Percentiles rank a stretch among this genome's conserved stretches.
These are phyloP conservation scores for Zizania latifolia DNA, from an alignment of 176 grass and related monocot genomes.

Conservation along the genomic window DNA sequence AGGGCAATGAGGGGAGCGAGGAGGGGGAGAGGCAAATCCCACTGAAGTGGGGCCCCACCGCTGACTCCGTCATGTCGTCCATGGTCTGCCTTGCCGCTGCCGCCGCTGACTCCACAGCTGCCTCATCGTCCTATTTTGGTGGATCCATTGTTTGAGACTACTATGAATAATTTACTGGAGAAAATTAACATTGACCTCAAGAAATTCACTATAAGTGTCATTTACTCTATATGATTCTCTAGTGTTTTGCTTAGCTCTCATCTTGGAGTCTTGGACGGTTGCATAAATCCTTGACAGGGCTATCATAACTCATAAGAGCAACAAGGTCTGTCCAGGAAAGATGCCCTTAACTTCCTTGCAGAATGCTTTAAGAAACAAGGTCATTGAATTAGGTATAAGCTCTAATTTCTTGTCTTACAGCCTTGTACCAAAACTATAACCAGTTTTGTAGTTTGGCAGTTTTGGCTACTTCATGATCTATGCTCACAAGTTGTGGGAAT, in stretches of 20 bases:
- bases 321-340: conserved; percentile 73
- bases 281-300: conserved; percentile 53
- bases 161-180: conserved; percentile 44
- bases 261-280: conserved; percentile 9
- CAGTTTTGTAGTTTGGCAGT: background rate
- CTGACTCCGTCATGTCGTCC: conserved; percentile 48
- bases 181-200: conserved; percentile 48
- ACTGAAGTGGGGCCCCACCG: conserved; percentile 82
- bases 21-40: conserved; percentile 60
- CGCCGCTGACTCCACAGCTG: too few species aligned
- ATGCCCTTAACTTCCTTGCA: conserved; percentile 59
- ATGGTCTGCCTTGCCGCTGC: background rate
- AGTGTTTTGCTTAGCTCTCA: background rate
- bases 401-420: conserved; percentile 18
- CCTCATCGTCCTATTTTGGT: conserved; percentile 31
- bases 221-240: conserved; percentile 4
- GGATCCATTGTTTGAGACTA: conserved; percentile 70
- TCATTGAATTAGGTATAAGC: conserved; percentile 72
- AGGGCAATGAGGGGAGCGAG: conserved; percentile 48
- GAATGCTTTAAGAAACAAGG: conserved; percentile 66
- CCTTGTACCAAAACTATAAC: background rate
- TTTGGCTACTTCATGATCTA: background rate
- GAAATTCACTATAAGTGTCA: conserved; percentile 57
- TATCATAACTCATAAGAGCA: conserved; percentile 71
- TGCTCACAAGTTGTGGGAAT: background rate